phyloP scores from a whole-genome alignment of 2,329 filamentous ascomycete genomes.

The Elsinoe australis region DNA sequence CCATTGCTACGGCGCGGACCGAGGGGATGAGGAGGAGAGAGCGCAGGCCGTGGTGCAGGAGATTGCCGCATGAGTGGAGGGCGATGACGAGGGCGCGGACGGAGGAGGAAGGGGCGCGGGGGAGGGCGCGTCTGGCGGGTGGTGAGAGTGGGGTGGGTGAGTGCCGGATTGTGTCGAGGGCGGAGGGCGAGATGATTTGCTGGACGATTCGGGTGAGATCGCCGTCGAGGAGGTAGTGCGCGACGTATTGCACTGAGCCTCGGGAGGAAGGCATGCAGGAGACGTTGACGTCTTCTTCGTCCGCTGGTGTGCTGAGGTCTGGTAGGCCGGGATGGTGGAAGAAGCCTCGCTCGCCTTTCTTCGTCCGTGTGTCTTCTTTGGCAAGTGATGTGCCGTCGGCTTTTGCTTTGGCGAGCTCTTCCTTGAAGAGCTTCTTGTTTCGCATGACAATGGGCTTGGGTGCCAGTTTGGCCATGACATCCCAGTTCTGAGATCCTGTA shows the following conservation, averaged over 20 bases:
- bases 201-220: slow-evolving; percentile 61
- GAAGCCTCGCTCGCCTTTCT: slow-evolving; percentile 19
- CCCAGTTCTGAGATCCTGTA: slow-evolving; percentile 71
- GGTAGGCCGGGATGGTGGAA: slow-evolving; percentile 14
- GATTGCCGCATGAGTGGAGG: slow-evolving; percentile 92
- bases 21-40: slow-evolving; percentile 76
- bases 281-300: slow-evolving; percentile 30
- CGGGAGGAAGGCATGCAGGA: slow-evolving; percentile 50
- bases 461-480: slow-evolving; percentile 70
- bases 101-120: slow-evolving; percentile 23
- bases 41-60: slow-evolving; percentile 88
- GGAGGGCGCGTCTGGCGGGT: slow-evolving; percentile 20
- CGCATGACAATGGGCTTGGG: slow-evolving; percentile 61
- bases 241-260: slow-evolving; percentile 68
- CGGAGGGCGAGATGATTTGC: slow-evolving; percentile 44
- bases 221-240: slow-evolving; percentile 65
- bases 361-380: background rate
- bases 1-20: slow-evolving; percentile 85
- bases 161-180: slow-evolving; percentile 18
- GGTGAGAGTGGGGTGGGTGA: slow-evolving; percentile 15
- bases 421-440: slow-evolving; percentile 72
- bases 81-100: slow-evolving; percentile 75
- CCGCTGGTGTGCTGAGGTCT: background rate
- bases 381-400: slow-evolving; percentile 1
- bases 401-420: slow-evolving; percentile 33